Base-by-base conservation (phyloP, 2,329 filamentous ascomycete species). In the Grosmannia penicillata region DNA sequence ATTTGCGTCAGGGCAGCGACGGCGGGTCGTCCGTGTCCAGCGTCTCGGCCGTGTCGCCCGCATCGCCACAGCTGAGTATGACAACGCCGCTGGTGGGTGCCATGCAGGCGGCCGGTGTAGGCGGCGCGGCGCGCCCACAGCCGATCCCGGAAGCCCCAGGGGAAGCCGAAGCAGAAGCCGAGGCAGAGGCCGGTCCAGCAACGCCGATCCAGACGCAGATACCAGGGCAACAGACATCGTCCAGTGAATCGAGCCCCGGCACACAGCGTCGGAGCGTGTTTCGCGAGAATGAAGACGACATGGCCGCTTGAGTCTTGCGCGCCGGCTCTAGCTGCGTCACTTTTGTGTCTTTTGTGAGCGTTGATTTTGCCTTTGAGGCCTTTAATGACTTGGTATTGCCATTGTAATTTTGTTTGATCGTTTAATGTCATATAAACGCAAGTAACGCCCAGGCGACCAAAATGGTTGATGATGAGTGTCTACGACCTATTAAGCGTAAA, bases 1-100 rank as follows among this genome's bases (percentile, higher is more conserved):
- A 66, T 40, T 45, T 63, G 38, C 55, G 63, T 2, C 56, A 63
- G 28, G 52, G 59, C 32, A 65, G 61, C 49, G 59, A 61, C 3
- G 56, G 54, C 40, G 59, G 58, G 25, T 51, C 43, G 13, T 37
- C 25, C 3, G n/a, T 24, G 21, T 41, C 44, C 24, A 36, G 29
- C 4, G 31, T 45, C 9, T 47, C 47, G 37, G 22, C 35, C 13
- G 41, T 40, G 25, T 42, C 43, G 34, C 45, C 42, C 6, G 11
- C 33, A 4, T 25, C 27, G 26, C 38, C 24, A 15, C 25, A n/a
- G 4, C 19, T 6, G 19, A 4, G 19, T 9, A 14, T 15, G 11
- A 23, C 23, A 2, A 13, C 18, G 6, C 26, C 19, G 14, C n/a
- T 23, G 19, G 23, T 10, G 26, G 14, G 30, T 8, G 7, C 30